Base-by-base conservation (phyloP, 805 yeast genomes). In the Zygoascus bituminiphila region DNA sequence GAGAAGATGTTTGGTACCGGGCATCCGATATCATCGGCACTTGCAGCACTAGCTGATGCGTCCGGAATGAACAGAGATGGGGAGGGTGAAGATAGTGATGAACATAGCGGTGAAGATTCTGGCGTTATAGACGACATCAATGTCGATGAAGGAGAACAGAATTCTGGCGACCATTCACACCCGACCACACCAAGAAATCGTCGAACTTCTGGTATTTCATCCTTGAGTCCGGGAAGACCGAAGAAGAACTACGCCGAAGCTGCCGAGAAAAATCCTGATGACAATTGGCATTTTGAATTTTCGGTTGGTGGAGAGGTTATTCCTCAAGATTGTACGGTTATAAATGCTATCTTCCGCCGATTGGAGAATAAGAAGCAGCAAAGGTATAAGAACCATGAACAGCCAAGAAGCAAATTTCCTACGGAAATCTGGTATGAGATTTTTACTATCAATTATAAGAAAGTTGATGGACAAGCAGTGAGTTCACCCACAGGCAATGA, bases 311-410 rank as follows among this genome's bases (percentile, higher is more conserved):
- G 76, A 3, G 79, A 78, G 48, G 67, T 63, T 0, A 69, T 85
- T 23, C 82, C 87, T 2, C 69, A 70, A 35, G 85, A 77, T 45
- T 78, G 85, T 0, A 86, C 95, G 0, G 73, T 87, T 2, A 84
- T 80, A 63, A 93, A 93, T 1, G 89, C 88, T 0, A 68, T 84
- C 12, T 58, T 49, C 47, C 52, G 53, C 35, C 44, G 40, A 29
- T 42, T 57, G 46, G 54, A 45, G 35, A 38, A 41, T 4, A 44
- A 38, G 22, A 51, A 49, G 6, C 38, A 38, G 31, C 51, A 44
- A 26, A 38, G 45, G 19, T 26, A 33, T 14, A 33, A 29, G 15
- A 7, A 42, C 21, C 42, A 47, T 35, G 52, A 51, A 19, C 42
- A 44, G 23, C 45, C 48, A 14, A 33, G 49, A 45, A 40, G 48